phyloP scores from a whole-genome alignment of 352 stramenopile genomes.

The Phytophthora sansomeana region DNA sequence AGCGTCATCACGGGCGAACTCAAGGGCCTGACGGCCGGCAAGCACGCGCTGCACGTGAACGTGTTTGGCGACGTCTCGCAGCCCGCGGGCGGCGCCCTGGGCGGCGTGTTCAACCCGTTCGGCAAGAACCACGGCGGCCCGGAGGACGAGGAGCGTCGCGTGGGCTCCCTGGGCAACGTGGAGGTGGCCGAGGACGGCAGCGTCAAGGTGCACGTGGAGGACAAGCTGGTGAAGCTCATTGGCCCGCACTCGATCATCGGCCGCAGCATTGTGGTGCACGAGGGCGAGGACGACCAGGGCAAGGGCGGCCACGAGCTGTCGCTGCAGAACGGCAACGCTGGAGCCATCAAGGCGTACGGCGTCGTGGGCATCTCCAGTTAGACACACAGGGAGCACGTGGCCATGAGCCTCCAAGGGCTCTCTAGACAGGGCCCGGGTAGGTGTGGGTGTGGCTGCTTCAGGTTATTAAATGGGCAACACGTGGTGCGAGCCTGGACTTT shows the following conservation, averaged over 20 bases:
- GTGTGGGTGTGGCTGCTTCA: constrained; percentile 10
- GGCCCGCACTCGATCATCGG: constrained; percentile 98
- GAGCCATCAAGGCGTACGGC: constrained; percentile 91
- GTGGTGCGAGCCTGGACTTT: constrained; percentile 13
- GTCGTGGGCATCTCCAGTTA: constrained; percentile 94
- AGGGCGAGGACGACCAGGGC: constrained; percentile 96
- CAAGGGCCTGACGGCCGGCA: constrained; percentile 82
- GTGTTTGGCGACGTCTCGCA: constrained; percentile 96
- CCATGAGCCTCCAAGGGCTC: neutral
- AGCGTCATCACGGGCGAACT: constrained; percentile 87
- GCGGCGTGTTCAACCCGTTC: constrained; percentile 98
- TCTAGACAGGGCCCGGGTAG: neutral
- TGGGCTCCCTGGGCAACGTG: constrained; percentile 95
- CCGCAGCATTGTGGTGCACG: constrained; percentile 95
- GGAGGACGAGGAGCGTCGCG: constrained; percentile 96
- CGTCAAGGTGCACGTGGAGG: constrained; percentile 93
- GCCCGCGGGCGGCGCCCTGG: constrained; percentile 68
- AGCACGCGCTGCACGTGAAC: constrained; percentile 96
- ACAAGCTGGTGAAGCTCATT: constrained; percentile 97
- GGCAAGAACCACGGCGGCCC: constrained; percentile 97
- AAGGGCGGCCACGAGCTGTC: constrained; percentile 97
- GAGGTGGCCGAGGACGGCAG: constrained; percentile 88
- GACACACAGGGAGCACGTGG: constrained; percentile 11
- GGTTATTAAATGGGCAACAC: constrained; percentile 40
- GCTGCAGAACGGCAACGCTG: constrained; percentile 96